phyloP scores from a whole-genome alignment of 179 eudicot genomes.

The Sideroxylon spinosum region DNA sequence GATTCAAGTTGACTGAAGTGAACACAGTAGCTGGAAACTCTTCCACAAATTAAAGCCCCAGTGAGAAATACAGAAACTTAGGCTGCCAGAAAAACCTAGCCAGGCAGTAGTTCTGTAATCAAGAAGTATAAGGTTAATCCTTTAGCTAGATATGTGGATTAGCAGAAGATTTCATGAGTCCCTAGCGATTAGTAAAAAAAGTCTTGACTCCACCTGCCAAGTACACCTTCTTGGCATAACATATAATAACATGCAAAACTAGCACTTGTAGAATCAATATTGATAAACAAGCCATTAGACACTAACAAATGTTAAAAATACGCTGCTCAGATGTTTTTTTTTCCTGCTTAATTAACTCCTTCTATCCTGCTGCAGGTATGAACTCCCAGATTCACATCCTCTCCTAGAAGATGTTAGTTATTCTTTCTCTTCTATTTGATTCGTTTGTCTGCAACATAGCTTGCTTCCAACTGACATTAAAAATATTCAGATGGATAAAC shows the following conservation, averaged over 20 bases:
- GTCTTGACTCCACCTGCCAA: background rate
- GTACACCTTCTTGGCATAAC: background rate
- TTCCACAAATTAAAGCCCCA: background rate
- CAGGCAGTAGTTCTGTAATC: background rate
- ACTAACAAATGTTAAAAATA: too few relatives aligned
- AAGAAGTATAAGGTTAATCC: background rate
- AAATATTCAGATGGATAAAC: constrained; percentile 38
- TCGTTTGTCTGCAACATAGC: background rate
- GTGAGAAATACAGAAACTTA: background rate
- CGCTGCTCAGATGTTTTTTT: background rate
- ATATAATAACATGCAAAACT: background rate
- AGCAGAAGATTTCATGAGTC: background rate
- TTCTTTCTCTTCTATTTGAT: background rate
- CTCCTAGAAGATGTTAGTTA: constrained; percentile 50
- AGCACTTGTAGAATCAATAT: background rate
- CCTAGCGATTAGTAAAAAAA: too few relatives aligned
- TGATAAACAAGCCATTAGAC: too few relatives aligned
- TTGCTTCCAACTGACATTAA: constrained; percentile 16
- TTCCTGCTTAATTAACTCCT: constrained; percentile 5
- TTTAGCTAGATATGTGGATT: background rate
- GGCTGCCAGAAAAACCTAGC: background rate
- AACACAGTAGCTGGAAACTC: background rate
- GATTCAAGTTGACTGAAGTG: background rate
- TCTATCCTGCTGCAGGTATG: constrained; percentile 46
- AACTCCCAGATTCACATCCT: constrained; percentile 70